These are phyloP conservation scores for Juncus inflexus DNA, from an alignment of 176 grass and related monocot species.

Conservation along the genomic window DNA sequence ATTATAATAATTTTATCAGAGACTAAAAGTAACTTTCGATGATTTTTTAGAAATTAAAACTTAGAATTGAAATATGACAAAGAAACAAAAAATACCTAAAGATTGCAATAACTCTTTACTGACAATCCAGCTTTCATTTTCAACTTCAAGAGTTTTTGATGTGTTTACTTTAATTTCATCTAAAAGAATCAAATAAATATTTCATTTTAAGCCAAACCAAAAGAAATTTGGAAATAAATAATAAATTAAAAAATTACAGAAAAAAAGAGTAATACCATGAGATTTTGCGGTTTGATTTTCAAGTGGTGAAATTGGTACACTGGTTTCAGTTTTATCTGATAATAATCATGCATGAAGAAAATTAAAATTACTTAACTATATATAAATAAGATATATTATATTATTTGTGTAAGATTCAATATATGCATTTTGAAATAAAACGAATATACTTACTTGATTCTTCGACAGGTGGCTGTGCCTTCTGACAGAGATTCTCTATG, in stretches of 20 bases:
- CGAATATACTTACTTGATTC: slow-evolving; percentile 7
- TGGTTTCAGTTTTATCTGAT: slow-evolving; percentile 8
- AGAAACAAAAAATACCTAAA: slow-evolving; percentile 46
- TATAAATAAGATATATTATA: neutral
- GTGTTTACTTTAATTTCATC: slow-evolving; percentile 9
- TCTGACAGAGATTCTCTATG: slow-evolving; percentile 56
- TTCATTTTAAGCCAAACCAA: neutral
- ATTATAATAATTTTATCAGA: neutral
- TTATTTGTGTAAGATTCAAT: neutral
- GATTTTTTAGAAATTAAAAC: slow-evolving; percentile 1
- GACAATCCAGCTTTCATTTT: slow-evolving; percentile 65
- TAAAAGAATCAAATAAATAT: slow-evolving; percentile 5
- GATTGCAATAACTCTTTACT: slow-evolving; percentile 60
- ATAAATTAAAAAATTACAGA: neutral
- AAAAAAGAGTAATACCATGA: slow-evolving; percentile 18
- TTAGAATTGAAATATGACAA: neutral
- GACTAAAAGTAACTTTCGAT: neutral
- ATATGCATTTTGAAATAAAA: neutral
- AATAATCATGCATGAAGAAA: neutral
- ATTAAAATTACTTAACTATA: neutral
- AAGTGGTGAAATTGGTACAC: neutral
- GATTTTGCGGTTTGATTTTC: slow-evolving; percentile 7
- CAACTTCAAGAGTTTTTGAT: slow-evolving; percentile 53
- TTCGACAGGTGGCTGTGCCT: slow-evolving; percentile 38
- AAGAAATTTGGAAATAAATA: neutral